Conservation (phyloP, 371 early-diverging fungal genomes). For the Mucor racemosus region DNA sequence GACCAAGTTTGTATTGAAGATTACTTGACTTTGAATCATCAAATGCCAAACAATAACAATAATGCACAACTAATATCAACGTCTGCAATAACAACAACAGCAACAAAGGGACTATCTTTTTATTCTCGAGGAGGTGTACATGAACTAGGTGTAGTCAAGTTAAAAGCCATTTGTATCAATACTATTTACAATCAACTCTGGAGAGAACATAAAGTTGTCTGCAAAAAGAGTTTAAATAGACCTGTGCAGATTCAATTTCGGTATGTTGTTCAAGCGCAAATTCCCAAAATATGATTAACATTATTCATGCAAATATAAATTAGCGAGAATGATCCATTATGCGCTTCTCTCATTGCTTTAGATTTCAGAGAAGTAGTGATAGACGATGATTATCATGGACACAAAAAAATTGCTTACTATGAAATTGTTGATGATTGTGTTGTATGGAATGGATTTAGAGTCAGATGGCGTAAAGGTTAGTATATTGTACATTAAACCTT, state of each 20-base stretch:
- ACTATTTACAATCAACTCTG: conserved; percentile 11
- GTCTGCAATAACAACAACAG: background rate
- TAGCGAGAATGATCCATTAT: conserved; percentile 29
- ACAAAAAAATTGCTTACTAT: conserved; percentile 13
- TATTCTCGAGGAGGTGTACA: conserved; percentile 10
- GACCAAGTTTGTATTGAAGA: conserved; percentile 15
- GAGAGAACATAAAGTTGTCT: background rate
- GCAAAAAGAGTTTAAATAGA: conserved; percentile 10
- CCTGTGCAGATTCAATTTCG: conserved; percentile 24
- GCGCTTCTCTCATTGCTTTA: conserved; percentile 15
- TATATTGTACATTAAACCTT: too few species aligned
- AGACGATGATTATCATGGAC: conserved; percentile 24
- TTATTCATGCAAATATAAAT: background rate
- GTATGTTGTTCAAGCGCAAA: background rate
- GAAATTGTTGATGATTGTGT: conserved; percentile 32
- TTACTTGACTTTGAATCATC: conserved; percentile 3
- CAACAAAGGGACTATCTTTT: conserved; percentile 8
- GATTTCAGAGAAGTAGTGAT: conserved; percentile 17
- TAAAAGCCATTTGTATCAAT: background rate
- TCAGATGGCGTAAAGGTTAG: conserved; percentile 37
- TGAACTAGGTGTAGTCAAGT: conserved; percentile 14
- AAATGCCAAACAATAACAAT: background rate
- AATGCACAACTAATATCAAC: background rate
- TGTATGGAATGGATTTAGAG: conserved; percentile 36
- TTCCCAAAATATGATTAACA: background rate